Base-by-base conservation (phyloP, 345 rosid genomes). In the Limnanthes douglasii region DNA sequence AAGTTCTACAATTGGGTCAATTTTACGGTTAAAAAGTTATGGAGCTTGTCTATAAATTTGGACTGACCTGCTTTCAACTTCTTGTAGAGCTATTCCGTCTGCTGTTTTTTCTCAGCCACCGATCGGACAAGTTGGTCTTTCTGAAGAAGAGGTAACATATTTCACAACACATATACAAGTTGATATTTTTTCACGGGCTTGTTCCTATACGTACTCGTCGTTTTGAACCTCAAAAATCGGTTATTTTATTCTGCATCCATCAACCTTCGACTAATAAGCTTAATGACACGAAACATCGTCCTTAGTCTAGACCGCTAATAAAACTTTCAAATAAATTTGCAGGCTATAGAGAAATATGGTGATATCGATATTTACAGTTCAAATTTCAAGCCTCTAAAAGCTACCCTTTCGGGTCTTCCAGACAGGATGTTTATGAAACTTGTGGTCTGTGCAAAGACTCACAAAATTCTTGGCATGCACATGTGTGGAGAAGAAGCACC, bases 71-170 rank as follows among this genome's bases (percentile, higher is more conserved):
- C n/a, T n/a, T n/a, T n/a, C n/a, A n/a, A n/a, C n/a, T n/a, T n/a
- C n/a, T n/a, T n/a, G n/a, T 48, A 88, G 97, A 53, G 90, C 86
- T 59, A 72, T 79, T 30, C 95, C 97, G 43, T 74, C 93, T 21
- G 95, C 94, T 19, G 95, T 83, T 41, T 88, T 88, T 55, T 79
- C 84, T 4, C 97, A 88, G 70, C 97, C 97, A 41, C 97, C 95
- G 26, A 83, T 88, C 48, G 95, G 95, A 56, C 78, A 70, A 53
- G 95, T 88, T 31, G 95, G 97, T 59, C 77, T 74, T 42, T 64
- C 73, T 4, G 93, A 83, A 66, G 97, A 83, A 43, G 86, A 88
- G 86, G 97, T 83, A 43, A n/a, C n/a, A n/a, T n/a, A n/a, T n/a
- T n/a, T n/a, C n/a, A n/a, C n/a, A n/a, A n/a, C n/a, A n/a, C n/a